phyloP scores from a whole-genome alignment of 2,329 filamentous ascomycete species.

The Diplodia mutila region DNA sequence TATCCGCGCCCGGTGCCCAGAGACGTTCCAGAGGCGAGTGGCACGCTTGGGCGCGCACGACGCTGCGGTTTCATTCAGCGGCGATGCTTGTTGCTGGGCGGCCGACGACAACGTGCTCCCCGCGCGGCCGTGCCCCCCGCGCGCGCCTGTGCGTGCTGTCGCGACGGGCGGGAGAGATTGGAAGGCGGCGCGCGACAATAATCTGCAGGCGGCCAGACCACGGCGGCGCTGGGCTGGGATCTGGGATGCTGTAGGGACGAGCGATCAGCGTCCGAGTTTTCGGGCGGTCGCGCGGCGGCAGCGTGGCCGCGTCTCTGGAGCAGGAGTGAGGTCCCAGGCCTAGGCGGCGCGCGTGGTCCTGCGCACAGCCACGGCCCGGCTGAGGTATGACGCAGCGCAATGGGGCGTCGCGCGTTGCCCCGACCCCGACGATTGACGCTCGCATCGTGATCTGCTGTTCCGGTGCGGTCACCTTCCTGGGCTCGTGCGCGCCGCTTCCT shows the following conservation, averaged over 20 bases:
- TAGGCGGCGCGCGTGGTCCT: conserved; percentile 13
- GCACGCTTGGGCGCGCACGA: conserved; percentile 7
- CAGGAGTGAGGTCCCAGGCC: background rate
- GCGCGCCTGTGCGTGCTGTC: background rate
- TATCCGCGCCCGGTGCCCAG: conserved; percentile 5
- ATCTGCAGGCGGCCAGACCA: conserved; percentile 19
- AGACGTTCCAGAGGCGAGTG: conserved; percentile 22
- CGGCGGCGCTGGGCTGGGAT: conserved; percentile 15
- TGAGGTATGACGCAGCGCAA: conserved; percentile 20
- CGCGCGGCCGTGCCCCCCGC: background rate
- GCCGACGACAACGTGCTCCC: conserved; percentile 4
- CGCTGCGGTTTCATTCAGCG: conserved; percentile 18
- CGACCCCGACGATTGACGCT: conserved; percentile 23
- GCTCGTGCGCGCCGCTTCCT: conserved; percentile 22
- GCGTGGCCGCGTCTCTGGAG: conserved; percentile 16
- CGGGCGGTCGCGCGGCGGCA: conserved; percentile 38
- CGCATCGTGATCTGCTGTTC: conserved; percentile 23
- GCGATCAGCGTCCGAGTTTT: conserved; percentile 32
- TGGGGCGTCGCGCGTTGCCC: conserved; percentile 22
- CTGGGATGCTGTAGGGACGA: conserved; percentile 26
- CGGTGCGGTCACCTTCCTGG: conserved; percentile 22
- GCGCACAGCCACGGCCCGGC: conserved; percentile 19
- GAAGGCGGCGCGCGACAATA: conserved; percentile 8
- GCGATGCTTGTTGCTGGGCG: conserved; percentile 11
- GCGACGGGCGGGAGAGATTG: conserved; percentile 11